Evolutionary conservation across 2,329 filamentous ascomycete genomes (phyloP).

Genomic region (Hymenoscyphus repandus): DNA sequence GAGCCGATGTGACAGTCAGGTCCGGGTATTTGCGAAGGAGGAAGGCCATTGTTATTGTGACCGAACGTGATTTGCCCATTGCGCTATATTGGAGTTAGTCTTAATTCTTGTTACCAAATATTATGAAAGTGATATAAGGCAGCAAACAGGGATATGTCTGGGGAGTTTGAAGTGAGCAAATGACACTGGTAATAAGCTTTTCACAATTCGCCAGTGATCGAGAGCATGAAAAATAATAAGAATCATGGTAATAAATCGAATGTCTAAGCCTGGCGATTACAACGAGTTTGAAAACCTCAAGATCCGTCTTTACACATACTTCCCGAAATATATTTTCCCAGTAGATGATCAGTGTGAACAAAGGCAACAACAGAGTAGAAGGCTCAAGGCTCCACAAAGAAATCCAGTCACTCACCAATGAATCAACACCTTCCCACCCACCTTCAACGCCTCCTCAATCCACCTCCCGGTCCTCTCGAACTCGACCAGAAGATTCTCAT

Average conservation of each 20-base stretch:
- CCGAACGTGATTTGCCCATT: conserved; percentile 93
- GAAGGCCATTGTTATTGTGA: conserved; percentile 78
- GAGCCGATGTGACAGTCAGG: conserved; percentile 45
- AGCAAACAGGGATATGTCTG: too few species aligned
- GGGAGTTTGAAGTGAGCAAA: background rate
- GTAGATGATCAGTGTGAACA: too few species aligned
- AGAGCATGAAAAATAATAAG: too few species aligned
- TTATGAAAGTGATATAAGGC: too few species aligned
- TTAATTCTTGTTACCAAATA: background rate
- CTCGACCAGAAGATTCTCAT: conserved; percentile 79
- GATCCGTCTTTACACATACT: too few species aligned
- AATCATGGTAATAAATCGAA: too few species aligned
- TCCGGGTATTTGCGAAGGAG: conserved; percentile 64
- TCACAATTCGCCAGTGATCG: too few species aligned
- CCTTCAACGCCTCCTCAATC: conserved; percentile 68
- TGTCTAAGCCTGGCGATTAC: too few species aligned
- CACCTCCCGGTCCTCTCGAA: conserved; percentile 75
- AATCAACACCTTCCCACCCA: conserved; percentile 58
- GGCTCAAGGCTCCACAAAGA: conserved; percentile 5
- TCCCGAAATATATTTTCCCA: too few species aligned
- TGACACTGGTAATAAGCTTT: background rate
- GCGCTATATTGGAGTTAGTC: conserved; percentile 52
- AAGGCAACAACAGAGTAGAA: too few species aligned
- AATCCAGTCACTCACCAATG: conserved; percentile 55
- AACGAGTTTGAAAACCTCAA: too few species aligned